phyloP scores from a whole-genome alignment of 768 basidiomycete species.

The Kwoniella dendrophila region DNA sequence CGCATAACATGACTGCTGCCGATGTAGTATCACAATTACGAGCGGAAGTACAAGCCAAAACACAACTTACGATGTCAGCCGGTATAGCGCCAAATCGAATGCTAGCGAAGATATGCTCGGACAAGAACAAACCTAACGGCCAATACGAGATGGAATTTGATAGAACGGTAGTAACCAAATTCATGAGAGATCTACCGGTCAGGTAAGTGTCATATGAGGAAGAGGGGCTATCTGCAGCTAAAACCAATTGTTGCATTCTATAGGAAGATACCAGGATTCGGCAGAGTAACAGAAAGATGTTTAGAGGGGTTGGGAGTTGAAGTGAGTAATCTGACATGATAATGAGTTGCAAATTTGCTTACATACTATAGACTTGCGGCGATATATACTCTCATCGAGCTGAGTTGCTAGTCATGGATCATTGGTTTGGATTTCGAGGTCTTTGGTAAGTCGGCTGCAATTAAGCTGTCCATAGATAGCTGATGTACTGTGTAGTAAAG shows the following conservation, averaged over 20 bases:
- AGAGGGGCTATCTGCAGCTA: not conserved
- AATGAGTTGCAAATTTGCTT: constrained; percentile 8
- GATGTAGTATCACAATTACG: constrained; percentile 80
- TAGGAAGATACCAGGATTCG: constrained; percentile 74
- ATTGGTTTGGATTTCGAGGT: constrained; percentile 75
- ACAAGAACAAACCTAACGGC: constrained; percentile 95
- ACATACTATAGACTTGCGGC: constrained; percentile 70
- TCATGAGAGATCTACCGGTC: constrained; percentile 80
- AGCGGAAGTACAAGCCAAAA: constrained; percentile 70
- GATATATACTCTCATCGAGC: constrained; percentile 80
- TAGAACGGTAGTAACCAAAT: constrained; percentile 65
- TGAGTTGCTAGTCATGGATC: constrained; percentile 77
- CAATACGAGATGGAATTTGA: constrained; percentile 78
- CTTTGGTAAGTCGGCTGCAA: constrained; percentile 61
- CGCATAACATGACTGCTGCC: constrained; percentile 66
- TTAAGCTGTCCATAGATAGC: not conserved
- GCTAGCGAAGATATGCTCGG: constrained; percentile 95
- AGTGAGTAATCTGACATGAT: constrained; percentile 57
- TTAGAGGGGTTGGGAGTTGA: constrained; percentile 84
- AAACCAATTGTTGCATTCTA: not conserved
- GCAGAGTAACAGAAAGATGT: constrained; percentile 83
- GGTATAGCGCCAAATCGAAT: constrained; percentile 97
- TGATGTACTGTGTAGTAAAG: constrained; percentile 52
- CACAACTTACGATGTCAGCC: constrained; percentile 85
- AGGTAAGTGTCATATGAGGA: too few species aligned